Percentiles rank a stretch among this genome's conserved stretches.
phyloP scores from a whole-genome alignment of 495 filamentous ascomycete species.

The Penicillium herquei region DNA sequence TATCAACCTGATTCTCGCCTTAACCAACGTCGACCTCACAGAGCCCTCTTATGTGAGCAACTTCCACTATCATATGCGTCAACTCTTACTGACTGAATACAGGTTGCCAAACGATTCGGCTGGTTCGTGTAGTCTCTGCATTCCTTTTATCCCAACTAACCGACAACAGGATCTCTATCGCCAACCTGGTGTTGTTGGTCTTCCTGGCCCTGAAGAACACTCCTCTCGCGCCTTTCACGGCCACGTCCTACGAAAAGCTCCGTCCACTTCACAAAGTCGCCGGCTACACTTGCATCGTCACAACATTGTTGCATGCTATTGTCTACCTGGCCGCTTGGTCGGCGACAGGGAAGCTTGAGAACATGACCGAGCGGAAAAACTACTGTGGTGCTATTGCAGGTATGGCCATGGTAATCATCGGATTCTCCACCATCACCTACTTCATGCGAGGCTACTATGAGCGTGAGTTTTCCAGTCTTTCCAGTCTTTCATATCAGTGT shows the following conservation, averaged over 20 bases:
- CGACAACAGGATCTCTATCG: conserved; percentile 49
- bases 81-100: not conserved
- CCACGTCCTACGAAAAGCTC: conserved; percentile 59
- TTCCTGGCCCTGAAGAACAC: conserved; percentile 63
- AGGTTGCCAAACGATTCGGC: conserved; percentile 18
- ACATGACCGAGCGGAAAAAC: conserved; percentile 31
- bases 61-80: not conserved
- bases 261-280: conserved; percentile 59
- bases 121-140: too few relatives aligned
- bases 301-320: conserved; percentile 42
- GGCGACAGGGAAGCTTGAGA: conserved; percentile 24
- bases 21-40: conserved; percentile 27
- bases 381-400: conserved; percentile 48
- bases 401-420: conserved; percentile 46
- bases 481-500: not conserved
- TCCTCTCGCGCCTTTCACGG: conserved; percentile 54
- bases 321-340: conserved; percentile 40
- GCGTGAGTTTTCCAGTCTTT: conserved; percentile 5
- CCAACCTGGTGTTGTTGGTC: conserved; percentile 53
- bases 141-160: not conserved
- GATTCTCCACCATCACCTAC: conserved; percentile 25
- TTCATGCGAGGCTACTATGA: conserved; percentile 50
- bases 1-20: conserved; percentile 49
- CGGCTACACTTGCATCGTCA: conserved; percentile 53
- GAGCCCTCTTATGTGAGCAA: conserved; percentile 6